Percentiles rank a stretch among this genome's conserved stretches.
These are phyloP conservation scores for Fusarium miscanthi DNA, from an alignment of 2,329 filamentous ascomycete genomes.

Conservation along the genomic window DNA sequence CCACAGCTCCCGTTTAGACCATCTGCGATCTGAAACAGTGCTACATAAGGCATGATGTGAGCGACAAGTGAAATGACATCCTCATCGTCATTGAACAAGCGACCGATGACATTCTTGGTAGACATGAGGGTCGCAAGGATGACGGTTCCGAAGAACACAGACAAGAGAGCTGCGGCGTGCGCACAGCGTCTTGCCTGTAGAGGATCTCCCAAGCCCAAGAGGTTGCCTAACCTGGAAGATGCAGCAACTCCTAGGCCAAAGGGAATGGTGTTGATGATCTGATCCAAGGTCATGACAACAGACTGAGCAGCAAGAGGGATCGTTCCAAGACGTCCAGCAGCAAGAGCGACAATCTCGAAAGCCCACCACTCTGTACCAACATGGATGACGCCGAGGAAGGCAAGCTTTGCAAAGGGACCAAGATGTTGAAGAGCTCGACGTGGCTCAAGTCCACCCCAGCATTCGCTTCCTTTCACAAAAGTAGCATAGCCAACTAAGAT, in stretches of 20 bases:
- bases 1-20: slow-evolving; percentile 88
- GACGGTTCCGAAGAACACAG: slow-evolving; percentile 72
- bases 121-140: slow-evolving; percentile 77
- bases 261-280: slow-evolving; percentile 85
- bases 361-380: slow-evolving; percentile 96
- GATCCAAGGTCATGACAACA: slow-evolving; percentile 90
- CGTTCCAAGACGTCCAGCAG: slow-evolving; percentile 82
- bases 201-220: slow-evolving; percentile 76
- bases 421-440: slow-evolving; percentile 73
- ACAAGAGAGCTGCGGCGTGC: slow-evolving; percentile 79
- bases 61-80: slow-evolving; percentile 78
- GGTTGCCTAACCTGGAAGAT: slow-evolving; percentile 81
- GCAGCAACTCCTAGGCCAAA: slow-evolving; percentile 88
- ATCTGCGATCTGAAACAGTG: slow-evolving; percentile 90
- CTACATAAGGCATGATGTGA: slow-evolving; percentile 85
- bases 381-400: slow-evolving; percentile 80
- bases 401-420: slow-evolving; percentile 77
- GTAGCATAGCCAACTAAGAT: slow-evolving; percentile 79
- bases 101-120: slow-evolving; percentile 77
- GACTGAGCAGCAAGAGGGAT: slow-evolving; percentile 84
- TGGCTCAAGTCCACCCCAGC: slow-evolving; percentile 80
- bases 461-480: slow-evolving; percentile 76
- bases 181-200: slow-evolving; percentile 76
- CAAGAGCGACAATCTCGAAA: slow-evolving; percentile 88
- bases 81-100: slow-evolving; percentile 83